A percentile compares a stretch with the other conserved stretches of the same genome.
phyloP scores from a whole-genome alignment of 257 asterid species.

The Solanum peruvianum region DNA sequence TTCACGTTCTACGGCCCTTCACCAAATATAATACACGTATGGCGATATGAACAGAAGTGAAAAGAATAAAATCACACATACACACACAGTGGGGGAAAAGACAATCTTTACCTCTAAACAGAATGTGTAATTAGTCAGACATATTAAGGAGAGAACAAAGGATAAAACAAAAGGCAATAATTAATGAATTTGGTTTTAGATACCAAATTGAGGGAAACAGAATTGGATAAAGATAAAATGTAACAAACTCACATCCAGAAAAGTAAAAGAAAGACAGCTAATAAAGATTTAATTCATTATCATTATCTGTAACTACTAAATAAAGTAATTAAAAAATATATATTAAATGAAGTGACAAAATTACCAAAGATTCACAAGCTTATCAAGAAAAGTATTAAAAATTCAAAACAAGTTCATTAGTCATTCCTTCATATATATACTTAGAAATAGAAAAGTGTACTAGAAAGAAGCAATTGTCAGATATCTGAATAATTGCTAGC shows the following conservation, averaged over 20 bases:
- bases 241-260: not conserved
- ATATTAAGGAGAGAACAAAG: not conserved
- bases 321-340: not conserved
- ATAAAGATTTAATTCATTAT: not conserved
- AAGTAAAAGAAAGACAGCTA: not conserved
- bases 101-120: not conserved
- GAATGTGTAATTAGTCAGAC: not conserved
- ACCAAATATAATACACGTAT: not conserved
- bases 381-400: not conserved
- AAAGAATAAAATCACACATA: not conserved
- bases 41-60: not conserved
- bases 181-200: not conserved
- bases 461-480: not conserved
- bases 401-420: not conserved
- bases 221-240: not conserved
- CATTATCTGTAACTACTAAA: not conserved
- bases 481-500: not conserved
- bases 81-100: not conserved
- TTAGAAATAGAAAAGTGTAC: not conserved
- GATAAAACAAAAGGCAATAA: not conserved
- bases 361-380: not conserved
- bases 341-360: not conserved
- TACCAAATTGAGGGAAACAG: not conserved
- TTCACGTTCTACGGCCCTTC: not conserved
- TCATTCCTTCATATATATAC: not conserved